phyloP scores from a whole-genome alignment of 768 basidiomycete species.

The Mycena floridula region DNA sequence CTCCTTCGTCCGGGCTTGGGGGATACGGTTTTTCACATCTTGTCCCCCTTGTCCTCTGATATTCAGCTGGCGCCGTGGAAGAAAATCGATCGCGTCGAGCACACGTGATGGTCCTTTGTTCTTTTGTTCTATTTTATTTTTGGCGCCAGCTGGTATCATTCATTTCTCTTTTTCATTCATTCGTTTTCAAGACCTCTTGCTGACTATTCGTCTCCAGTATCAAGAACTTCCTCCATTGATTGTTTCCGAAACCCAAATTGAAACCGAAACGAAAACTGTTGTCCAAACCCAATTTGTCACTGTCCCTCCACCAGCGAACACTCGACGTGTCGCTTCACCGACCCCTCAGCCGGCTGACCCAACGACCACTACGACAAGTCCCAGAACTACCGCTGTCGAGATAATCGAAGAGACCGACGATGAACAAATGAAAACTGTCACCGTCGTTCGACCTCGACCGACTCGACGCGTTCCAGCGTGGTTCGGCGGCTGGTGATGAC shows the following conservation, averaged over 20 bases:
- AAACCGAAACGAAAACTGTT: constrained; percentile 61
- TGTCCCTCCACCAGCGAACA: constrained; percentile 72
- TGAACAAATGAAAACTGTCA: constrained; percentile 35
- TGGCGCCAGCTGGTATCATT: constrained; percentile 34
- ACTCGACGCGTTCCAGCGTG: constrained; percentile 49
- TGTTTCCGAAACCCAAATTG: constrained; percentile 40
- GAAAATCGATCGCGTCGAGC: constrained; percentile 31
- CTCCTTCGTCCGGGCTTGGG: constrained; percentile 86
- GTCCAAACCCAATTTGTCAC: constrained; percentile 62
- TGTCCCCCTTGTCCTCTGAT: constrained; percentile 68
- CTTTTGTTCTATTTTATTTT: constrained; percentile 14
- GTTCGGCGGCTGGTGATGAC: constrained; percentile 53
- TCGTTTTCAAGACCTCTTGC: constrained; percentile 19
- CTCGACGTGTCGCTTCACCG: constrained; percentile 68
- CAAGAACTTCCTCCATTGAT: constrained; percentile 42
- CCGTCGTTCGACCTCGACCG: constrained; percentile 37
- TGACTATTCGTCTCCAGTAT: constrained; percentile 30
- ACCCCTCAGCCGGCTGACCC: constrained; percentile 58
- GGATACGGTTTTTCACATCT: constrained; percentile 67
- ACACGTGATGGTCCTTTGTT: constrained; percentile 34
- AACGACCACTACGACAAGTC: constrained; percentile 55
- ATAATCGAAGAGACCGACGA: constrained; percentile 59
- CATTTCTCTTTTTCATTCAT: constrained; percentile 12
- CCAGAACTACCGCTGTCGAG: constrained; percentile 70
- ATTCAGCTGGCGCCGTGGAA: too few relatives aligned